Evolutionary conservation across 345 rosid species (phyloP).

Genomic region (Rhizophora mangle): DNA sequence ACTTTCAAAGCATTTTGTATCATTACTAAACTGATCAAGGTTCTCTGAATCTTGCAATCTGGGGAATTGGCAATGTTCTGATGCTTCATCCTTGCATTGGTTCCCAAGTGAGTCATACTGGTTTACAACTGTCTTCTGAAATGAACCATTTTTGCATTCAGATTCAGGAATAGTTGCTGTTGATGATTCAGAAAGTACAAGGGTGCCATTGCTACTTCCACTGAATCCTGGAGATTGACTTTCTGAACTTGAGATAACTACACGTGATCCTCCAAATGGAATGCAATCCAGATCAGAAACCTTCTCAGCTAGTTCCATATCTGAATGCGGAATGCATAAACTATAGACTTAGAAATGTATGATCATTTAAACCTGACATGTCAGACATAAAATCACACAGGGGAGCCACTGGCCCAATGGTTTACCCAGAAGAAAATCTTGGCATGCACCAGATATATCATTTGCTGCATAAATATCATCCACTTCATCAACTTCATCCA

Average conservation of each 20-base stretch:
- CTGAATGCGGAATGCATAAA: slow-evolving; percentile 34
- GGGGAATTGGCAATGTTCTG: slow-evolving; percentile 12
- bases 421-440: slow-evolving; percentile 53
- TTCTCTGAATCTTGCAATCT: slow-evolving; percentile 23
- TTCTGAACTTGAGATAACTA: slow-evolving; percentile 52
- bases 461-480: slow-evolving; percentile 61
- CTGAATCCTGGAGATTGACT: slow-evolving; percentile 66
- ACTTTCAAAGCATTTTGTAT: slow-evolving; percentile 43
- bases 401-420: background rate
- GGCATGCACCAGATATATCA: slow-evolving; percentile 44
- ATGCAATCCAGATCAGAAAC: slow-evolving; percentile 37
- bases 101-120: slow-evolving; percentile 15
- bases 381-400: slow-evolving; percentile 2
- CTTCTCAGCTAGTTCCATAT: slow-evolving; percentile 53
- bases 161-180: slow-evolving; percentile 35
- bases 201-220: slow-evolving; percentile 44
- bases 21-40: slow-evolving; percentile 41
- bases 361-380: background rate
- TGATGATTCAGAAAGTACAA: slow-evolving; percentile 51
- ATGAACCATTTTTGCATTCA: slow-evolving; percentile 35
- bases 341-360: background rate
- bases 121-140: slow-evolving; percentile 23
- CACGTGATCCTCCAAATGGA: slow-evolving; percentile 23
- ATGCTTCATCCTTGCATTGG: slow-evolving; percentile 23
- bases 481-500: slow-evolving; percentile 63